These are phyloP conservation scores for Chlorella sp. DNA, from an alignment of 139 green algal genomes.

Conservation along the genomic window DNA sequence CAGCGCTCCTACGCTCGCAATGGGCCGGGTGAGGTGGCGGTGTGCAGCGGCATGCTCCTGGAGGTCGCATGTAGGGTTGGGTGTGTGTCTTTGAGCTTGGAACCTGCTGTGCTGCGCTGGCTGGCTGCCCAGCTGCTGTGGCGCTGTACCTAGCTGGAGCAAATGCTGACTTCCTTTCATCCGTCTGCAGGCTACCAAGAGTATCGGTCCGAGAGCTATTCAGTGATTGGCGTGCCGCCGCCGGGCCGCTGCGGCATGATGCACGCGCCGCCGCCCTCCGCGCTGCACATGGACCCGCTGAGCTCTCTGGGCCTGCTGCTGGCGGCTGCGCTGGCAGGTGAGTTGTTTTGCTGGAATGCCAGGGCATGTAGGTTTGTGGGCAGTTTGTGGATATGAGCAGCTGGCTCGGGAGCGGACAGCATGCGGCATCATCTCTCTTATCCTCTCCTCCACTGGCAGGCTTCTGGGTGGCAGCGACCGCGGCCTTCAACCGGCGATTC, in stretches of 20 bases:
- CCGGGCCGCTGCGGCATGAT: neutral
- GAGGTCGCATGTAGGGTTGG: no score
- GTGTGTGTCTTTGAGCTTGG: no score
- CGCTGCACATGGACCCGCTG: neutral
- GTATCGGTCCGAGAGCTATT: conserved; percentile 6
- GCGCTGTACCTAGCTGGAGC: no score
- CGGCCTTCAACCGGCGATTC: conserved; percentile 4
- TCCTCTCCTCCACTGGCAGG: neutral
- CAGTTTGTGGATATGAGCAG: neutral
- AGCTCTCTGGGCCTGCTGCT: neutral
- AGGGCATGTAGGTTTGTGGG: neutral
- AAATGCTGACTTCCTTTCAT: neutral
- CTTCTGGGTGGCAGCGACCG: conserved; percentile 4
- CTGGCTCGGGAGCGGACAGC: neutral
- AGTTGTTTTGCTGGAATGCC: no score
- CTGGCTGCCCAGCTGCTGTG: neutral
- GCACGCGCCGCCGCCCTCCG: neutral
- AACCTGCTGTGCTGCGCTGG: neutral
- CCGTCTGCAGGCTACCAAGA: neutral
- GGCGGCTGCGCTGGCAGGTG: conserved; percentile 12
- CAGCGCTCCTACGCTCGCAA: conserved; percentile 9
- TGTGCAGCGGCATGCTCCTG: no score
- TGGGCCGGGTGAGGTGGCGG: neutral
- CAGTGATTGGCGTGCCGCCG: conserved; percentile 12
- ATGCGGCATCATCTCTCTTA: neutral